Conservation (phyloP, 2,329 filamentous ascomycete species). For the Talaromyces atroroseus region DNA sequence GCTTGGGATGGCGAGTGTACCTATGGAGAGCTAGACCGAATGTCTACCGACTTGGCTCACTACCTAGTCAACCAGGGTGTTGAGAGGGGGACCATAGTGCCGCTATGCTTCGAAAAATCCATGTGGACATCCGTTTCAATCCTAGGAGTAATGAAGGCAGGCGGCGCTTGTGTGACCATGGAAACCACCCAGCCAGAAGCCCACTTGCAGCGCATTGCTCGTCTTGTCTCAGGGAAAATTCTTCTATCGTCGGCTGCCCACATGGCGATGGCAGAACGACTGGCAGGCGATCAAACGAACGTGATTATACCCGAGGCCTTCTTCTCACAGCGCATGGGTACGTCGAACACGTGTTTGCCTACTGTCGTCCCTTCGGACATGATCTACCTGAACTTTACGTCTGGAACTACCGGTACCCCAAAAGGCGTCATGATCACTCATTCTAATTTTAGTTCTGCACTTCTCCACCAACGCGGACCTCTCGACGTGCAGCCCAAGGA, state of each 20-base stretch:
- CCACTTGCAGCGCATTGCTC: conserved; percentile 3
- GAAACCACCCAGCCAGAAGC: conserved; percentile 7
- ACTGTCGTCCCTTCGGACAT: neutral
- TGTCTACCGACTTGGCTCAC: neutral
- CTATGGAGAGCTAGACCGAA: conserved; percentile 3
- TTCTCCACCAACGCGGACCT: neutral
- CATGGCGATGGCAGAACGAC: too few relatives aligned
- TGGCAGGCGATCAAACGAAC: too few relatives aligned
- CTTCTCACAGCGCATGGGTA: too few relatives aligned
- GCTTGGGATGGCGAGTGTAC: conserved; percentile 8
- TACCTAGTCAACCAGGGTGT: neutral
- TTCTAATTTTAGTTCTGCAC: conserved; percentile 11
- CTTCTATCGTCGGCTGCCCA: too few relatives aligned
- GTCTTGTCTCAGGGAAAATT: too few relatives aligned
- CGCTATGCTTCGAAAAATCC: conserved; percentile 16
- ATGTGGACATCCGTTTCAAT: conserved; percentile 12
- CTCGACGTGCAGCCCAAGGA: neutral
- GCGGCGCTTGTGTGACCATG: conserved; percentile 5
- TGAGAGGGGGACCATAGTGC: neutral
- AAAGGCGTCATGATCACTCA: conserved; percentile 64
- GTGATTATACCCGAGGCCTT: too few relatives aligned
- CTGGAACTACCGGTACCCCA: conserved; percentile 79
- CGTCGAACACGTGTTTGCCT: too few relatives aligned
- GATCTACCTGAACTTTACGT: conserved; percentile 75
- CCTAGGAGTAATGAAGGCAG: conserved; percentile 6